These are phyloP conservation scores for Kokia cookei DNA, from an alignment of 441 rosid species.

Conservation along the genomic window DNA sequence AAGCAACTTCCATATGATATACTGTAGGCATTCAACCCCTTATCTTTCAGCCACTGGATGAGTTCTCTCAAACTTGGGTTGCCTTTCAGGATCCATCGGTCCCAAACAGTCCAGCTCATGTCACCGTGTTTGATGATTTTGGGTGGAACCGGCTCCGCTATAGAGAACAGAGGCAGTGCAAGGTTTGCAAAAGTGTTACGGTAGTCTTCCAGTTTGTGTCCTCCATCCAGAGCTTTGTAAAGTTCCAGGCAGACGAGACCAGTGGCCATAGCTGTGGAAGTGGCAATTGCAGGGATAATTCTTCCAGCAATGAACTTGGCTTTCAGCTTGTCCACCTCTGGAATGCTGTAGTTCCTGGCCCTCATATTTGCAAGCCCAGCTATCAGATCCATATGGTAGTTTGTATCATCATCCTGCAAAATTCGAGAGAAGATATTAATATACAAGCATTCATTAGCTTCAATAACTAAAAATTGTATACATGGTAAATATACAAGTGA, in stretches of 20 bases:
- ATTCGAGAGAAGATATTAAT: neutral
- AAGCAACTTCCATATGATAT: slow-evolving; percentile 84
- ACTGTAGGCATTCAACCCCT: slow-evolving; percentile 83
- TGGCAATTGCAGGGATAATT: slow-evolving; percentile 96
- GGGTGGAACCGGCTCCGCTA: slow-evolving; percentile 92
- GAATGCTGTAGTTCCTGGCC: slow-evolving; percentile 91
- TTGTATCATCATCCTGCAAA: slow-evolving; percentile 83
- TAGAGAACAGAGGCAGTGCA: slow-evolving; percentile 84
- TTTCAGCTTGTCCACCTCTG: slow-evolving; percentile 93
- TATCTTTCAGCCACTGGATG: slow-evolving; percentile 67
- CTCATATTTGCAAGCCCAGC: slow-evolving; percentile 98
- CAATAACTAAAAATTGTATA: neutral
- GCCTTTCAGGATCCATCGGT: slow-evolving; percentile 71
- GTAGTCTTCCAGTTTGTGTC: slow-evolving; percentile 78
- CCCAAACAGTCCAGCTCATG: slow-evolving; percentile 97
- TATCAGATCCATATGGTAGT: slow-evolving; percentile 95
- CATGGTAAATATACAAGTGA: neutral
- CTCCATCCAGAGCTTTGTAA: slow-evolving; percentile 77
- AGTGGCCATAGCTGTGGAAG: slow-evolving; percentile 95
- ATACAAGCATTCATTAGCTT: neutral
- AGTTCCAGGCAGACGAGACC: slow-evolving; percentile 96
- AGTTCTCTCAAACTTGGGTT: slow-evolving; percentile 76
- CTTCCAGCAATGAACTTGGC: slow-evolving; percentile 99
- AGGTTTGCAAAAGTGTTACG: slow-evolving; percentile 90
- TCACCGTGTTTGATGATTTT: slow-evolving; percentile 77